These are phyloP conservation scores for Aspergillus quadricinctus DNA, from an alignment of 2,329 filamentous ascomycete genomes.

Conservation along the genomic window DNA sequence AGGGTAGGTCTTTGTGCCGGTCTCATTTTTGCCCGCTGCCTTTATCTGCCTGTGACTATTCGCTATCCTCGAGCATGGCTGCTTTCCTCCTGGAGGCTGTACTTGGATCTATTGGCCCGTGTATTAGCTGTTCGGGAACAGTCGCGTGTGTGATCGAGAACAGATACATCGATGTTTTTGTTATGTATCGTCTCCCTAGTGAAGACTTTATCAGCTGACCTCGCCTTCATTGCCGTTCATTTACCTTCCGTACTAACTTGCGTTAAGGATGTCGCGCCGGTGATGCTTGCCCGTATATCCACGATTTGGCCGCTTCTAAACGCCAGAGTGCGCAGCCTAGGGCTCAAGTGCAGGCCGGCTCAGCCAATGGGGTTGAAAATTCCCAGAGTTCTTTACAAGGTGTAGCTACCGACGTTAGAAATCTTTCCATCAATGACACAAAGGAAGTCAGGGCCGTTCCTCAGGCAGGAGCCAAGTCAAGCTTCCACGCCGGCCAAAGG, in stretches of 20 bases:
- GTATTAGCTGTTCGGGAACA: background rate
- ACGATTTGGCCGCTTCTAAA: constrained; percentile 32
- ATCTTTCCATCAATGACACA: constrained; percentile 18
- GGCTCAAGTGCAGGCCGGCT: constrained; percentile 9
- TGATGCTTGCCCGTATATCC: constrained; percentile 48
- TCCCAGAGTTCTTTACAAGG: constrained; percentile 5
- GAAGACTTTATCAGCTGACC: background rate
- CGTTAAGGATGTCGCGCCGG: constrained; percentile 50
- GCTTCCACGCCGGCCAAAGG: constrained; percentile 47
- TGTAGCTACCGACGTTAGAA: constrained; percentile 13
- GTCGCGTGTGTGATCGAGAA: background rate
- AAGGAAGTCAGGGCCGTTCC: constrained; percentile 26
- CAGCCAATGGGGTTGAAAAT: constrained; percentile 6
- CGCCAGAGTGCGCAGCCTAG: constrained; percentile 13
- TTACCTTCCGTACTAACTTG: constrained; percentile 16
- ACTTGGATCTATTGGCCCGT: background rate
- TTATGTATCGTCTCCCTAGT: background rate
- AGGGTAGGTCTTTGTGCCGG: constrained; percentile 15
- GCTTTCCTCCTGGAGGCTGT: background rate
- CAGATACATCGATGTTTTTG: background rate
- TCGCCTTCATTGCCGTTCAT: background rate
- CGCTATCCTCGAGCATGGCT: background rate
- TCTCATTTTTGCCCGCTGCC: constrained; percentile 2
- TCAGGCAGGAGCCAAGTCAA: constrained; percentile 39
- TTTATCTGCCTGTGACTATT: background rate